phyloP scores from a whole-genome alignment of 1,284 basidiomycete genomes.

The Sanghuangporus baumii region DNA sequence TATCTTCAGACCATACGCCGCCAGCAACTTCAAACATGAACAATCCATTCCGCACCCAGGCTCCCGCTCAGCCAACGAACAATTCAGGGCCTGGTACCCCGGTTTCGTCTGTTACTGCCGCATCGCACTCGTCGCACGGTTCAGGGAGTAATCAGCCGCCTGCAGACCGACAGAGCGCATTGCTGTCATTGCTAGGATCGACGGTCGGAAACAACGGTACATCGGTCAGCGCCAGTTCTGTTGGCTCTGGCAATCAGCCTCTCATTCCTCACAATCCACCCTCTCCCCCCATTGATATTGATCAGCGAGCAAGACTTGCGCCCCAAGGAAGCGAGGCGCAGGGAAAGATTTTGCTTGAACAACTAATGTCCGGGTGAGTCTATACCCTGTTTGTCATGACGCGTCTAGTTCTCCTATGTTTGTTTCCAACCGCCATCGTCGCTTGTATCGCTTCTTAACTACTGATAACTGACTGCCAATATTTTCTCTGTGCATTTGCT shows the following conservation, averaged over 20 bases:
- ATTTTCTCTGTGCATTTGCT: background rate
- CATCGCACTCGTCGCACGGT: constrained; percentile 37
- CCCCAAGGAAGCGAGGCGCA: constrained; percentile 52
- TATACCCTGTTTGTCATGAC: constrained; percentile 15
- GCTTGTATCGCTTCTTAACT: background rate
- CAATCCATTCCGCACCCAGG: constrained; percentile 30
- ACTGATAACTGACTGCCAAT: background rate
- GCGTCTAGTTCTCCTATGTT: constrained; percentile 1
- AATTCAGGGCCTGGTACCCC: constrained; percentile 53
- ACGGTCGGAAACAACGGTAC: constrained; percentile 29
- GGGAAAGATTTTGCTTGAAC: constrained; percentile 69
- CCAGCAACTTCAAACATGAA: constrained; percentile 24
- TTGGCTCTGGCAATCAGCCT: constrained; percentile 42
- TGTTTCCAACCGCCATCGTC: background rate
- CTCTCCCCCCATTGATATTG: constrained; percentile 63
- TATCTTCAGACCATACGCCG: constrained; percentile 30
- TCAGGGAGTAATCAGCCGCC: constrained; percentile 40
- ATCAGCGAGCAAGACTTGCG: constrained; percentile 46
- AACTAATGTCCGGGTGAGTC: constrained; percentile 73
- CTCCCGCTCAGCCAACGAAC: constrained; percentile 28
- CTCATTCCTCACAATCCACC: constrained; percentile 26
- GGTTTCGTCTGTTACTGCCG: constrained; percentile 44
- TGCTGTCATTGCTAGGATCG: constrained; percentile 58
- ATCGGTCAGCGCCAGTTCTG: constrained; percentile 31
- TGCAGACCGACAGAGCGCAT: constrained; percentile 62